Base-by-base conservation (phyloP, 257 asterid species). In the Rauvolfia tetraphylla region DNA sequence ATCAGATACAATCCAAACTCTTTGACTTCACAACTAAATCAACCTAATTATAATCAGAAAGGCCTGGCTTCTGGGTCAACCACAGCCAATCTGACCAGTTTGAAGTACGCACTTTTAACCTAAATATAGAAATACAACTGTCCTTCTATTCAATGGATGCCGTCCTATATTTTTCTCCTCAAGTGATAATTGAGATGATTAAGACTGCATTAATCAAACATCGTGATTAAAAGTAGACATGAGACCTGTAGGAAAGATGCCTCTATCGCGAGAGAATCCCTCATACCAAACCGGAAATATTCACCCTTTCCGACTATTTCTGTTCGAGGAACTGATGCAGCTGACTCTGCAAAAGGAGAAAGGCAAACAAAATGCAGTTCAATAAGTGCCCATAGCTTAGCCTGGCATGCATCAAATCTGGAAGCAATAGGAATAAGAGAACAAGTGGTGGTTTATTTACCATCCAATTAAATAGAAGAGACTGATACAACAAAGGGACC, bases 181-280 rank as follows among this genome's bases (percentile, higher is more conserved):
- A 6, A 65, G 25, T 15, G 13, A 33, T 34, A 33, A 62, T 54
- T 33, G 14, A 49, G 18, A 65, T 20, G 17, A 54, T 25, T 41
- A 33, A 44, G 44, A 18, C 18, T 25, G 33, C 36, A 39, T 36
- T 13, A 33, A 72, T 48, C 48, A 54, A 73, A 51, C 7, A 74
- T 1, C 3, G 23, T 31, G 3, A 63, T 18, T 48, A 57, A 49
- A 79, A 71, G 71, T 12, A 76, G 72, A 42, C 57, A 79, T 68
- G 69, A 46, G 73, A 94, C 98, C 98, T 95, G 98, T 91, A 95
- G 85, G 80, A 93, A 95, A 53, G 96, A 87, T 78, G 99, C 98
- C 82, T 95, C 99, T 46, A 95, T 89, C 13, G 99, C 99, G 81
- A 95, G 95, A 74, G 99, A 95, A 81, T 95, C 99, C 85, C 99